Base-by-base conservation (phyloP, 2,329 filamentous ascomycete genomes). In the Coniochaeta sp. region DNA sequence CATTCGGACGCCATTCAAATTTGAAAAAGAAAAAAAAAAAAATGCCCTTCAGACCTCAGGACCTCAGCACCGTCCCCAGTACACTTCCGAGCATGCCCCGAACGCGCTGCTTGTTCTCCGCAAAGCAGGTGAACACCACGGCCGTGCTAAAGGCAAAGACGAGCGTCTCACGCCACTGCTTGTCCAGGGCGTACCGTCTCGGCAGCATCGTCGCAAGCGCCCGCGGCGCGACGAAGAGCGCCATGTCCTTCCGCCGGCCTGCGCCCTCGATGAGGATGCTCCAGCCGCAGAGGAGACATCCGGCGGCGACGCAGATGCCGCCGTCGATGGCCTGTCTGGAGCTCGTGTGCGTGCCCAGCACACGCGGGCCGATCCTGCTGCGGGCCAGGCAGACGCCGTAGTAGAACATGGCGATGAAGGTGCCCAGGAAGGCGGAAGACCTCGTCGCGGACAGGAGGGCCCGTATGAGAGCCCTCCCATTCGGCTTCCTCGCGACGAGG, bases 351-450 rank as follows among this genome's bases (percentile, higher is more conserved):
- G 70, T 76, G n/a, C 84, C 82, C 26, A 93, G 75, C 14, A 93
- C 24, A 36, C 71, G 82, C 0, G 91, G 91, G 0, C 91, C 91
- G 7, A 95, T 62, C 12, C 89, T 81, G 1, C 87, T 92, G 52
- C 91, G 84, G 6, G 85, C 80, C 0, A 96, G 83, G 70, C 91
- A 96, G 3, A 96, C 89, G 31, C 89, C 87, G 70, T 96, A 96
- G 76, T 93, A 96, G 71, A 93, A 95, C 12, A 92, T 76, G 1
- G 85, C 79, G 64, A 96, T 89, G 72, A 93, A 96, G 0, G 85
- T 76, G 3, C 86, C 90, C 1, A 96, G 80, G 70, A 96, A 95
- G 0, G 88, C 81, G 0, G 90, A 92, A 6, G 89, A 93, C 34
- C 88, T 84, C 11, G 81, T 74, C 1, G 89, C 85, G 1, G 87